Evolutionary conservation across 495 filamentous ascomycete species (phyloP), one percentile per base, ranked within the genome.

Genomic region (Neurospora sp.): DNA sequence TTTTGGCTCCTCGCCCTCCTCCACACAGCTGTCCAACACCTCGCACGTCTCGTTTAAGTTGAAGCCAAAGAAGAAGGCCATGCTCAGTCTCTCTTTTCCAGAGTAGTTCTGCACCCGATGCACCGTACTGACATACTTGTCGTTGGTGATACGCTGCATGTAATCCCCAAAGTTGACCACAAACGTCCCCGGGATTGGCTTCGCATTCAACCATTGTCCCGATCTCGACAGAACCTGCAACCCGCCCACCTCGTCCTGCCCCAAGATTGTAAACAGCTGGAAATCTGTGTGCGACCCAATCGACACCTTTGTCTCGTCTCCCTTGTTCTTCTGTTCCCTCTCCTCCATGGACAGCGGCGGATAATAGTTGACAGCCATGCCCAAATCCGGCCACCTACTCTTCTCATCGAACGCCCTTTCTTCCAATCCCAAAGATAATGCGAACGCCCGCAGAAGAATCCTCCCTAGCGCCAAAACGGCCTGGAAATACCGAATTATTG

Each of bases 101-200:
- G 81, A 83, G 9, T 77, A 76, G 66, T 87, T 90, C 78, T 81
- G 85, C 9, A 88, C 89, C n/a, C 88, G 79, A 75, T 90, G 89
- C 70, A 90, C 84, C 3, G 88, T 91, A 37, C 86, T 89, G 74
- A 86, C 84, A 74, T 88, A 90, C 71, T 78, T 76, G 38, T 88
- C 88, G 73, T 92, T 92, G 6, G 88, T 90, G 70, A 90, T 84
- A n/a, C 88, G 80, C 83, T 89, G 86, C 82, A 91, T 82, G 76
- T 89, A 89, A 76, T 92, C 90, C 0, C 86, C 90, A 71, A 92
- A 88, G 78, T 92, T 92, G 40, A 92, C 88, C 5, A 92, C 90
- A 36, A 90, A 82, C 1, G 89, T 87, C 7, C 87, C 88, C 24
- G 83, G 77, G n/a, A 89, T 79, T 0, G 89, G 89, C 43, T 79